A percentile compares a stretch with the other conserved stretches of the same genome.
These are phyloP conservation scores for Plasmodium gaboni DNA, from an alignment of 169 alveolate species.

Conservation along the genomic window DNA sequence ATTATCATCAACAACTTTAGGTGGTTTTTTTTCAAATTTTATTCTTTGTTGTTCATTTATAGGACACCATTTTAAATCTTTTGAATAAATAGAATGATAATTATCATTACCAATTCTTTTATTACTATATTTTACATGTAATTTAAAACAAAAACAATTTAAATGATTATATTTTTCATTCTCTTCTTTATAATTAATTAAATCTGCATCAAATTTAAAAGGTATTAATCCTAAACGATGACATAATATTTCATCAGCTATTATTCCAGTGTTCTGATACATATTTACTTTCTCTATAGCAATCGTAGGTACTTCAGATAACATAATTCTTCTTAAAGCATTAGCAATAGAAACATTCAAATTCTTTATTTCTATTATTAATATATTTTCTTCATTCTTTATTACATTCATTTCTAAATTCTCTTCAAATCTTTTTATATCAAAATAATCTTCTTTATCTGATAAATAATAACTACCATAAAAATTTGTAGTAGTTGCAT, in stretches of 20 bases:
- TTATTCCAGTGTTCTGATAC: conserved; percentile 91
- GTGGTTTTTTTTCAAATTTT: conserved; percentile 88
- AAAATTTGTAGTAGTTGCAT: conserved; percentile 69
- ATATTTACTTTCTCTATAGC: conserved; percentile 95
- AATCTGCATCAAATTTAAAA: conserved; percentile 94
- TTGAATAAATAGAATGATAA: conserved; percentile 90
- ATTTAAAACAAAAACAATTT: conserved; percentile 89
- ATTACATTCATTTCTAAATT: conserved; percentile 78
- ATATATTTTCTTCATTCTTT: conserved; percentile 77
- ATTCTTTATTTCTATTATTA: conserved; percentile 88
- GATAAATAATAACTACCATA: conserved; percentile 59
- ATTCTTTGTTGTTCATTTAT: conserved; percentile 90
- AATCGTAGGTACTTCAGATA: conserved; percentile 97
- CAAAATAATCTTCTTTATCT: conserved; percentile 57
- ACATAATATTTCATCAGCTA: conserved; percentile 98
- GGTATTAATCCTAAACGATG: conserved; percentile 99
- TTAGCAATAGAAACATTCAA: conserved; percentile 95
- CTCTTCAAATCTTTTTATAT: conserved; percentile 61
- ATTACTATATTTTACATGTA: conserved; percentile 90
- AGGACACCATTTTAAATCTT: conserved; percentile 95
- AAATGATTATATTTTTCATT: conserved; percentile 76
- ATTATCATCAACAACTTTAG: conserved; percentile 95
- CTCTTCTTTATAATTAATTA: conserved; percentile 87
- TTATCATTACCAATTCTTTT: conserved; percentile 15
- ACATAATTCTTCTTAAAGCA: conserved; percentile 95